Base-by-base conservation (phyloP, 768 basidiomycete genomes). In the Scleroderma bovista region DNA sequence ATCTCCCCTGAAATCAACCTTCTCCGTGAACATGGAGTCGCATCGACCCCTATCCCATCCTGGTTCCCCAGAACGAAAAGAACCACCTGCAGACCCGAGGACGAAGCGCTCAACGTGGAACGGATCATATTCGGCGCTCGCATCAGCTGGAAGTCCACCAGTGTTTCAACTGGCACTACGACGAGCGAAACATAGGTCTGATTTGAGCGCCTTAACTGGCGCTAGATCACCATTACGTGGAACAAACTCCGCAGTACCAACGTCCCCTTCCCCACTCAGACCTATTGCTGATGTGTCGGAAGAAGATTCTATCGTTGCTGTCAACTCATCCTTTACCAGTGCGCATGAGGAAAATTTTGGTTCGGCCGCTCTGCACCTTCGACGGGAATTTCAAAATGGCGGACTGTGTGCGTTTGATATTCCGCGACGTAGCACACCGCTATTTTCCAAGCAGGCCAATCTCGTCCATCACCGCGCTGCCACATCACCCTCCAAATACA, bases 61-160 rank as follows among this genome's bases (percentile, higher is more conserved):
- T 29, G 55, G 69, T 29, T 60, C 61, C 54, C 31, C 61, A 57
- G 19, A 56, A 60, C 53, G 48, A 5, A 22, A 37, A 1, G 51
- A 45, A n/a, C 34, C 60, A 53, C 5, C 52, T 52, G 37, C 44
- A 8, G 55, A 62, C 57, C 70, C 48, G 57, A 54, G 46, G 44
- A 61, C 69, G 58, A 88, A 88, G 58, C 77, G 86, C 15, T 75
- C 80, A 13, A 88, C 86, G 0, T 91, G 88, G 88, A 88, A 79
- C 49, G 86, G 85, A 23, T 77, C 82, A 2, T 83, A 84, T 51
- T 63, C 72, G 9, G 74, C 74, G 15, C 72, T 81, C 16, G 75
- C 77, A 3, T 67, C 65, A 2, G 68, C 75, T 4, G 75, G 75
- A 13, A 72, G 76, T 52, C 75, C 80, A 3, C 50, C 59, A 0